Evolutionary conservation across 768 basidiomycete species (phyloP).

Genomic region (Nidularia sp.): DNA sequence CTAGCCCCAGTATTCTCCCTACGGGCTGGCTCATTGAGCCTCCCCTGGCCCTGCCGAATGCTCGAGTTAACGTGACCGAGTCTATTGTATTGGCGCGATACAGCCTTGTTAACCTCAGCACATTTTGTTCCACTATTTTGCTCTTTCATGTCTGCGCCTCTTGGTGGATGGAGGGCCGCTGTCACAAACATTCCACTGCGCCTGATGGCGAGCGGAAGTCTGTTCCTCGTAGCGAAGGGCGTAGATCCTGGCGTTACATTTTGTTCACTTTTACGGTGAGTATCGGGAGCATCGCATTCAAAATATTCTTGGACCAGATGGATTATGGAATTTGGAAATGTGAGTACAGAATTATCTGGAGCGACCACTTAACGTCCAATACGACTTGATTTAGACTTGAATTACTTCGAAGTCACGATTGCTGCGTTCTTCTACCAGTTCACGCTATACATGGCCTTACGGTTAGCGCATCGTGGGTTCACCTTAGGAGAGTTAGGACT

Average conservation of each 20-base stretch:
- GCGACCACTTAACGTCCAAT: not conserved
- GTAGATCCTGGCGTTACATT: constrained; percentile 59
- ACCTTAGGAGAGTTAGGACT: constrained; percentile 92
- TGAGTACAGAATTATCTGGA: constrained; percentile 26
- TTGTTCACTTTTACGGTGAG: constrained; percentile 58
- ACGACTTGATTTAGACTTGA: constrained; percentile 53
- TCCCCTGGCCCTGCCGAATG: constrained; percentile 51
- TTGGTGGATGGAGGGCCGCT: constrained; percentile 64
- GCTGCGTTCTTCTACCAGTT: constrained; percentile 86
- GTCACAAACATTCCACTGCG: constrained; percentile 27
- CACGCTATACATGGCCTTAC: constrained; percentile 81
- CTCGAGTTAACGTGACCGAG: constrained; percentile 35
- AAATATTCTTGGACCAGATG: constrained; percentile 35
- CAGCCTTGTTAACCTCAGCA: constrained; percentile 74
- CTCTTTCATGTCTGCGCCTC: constrained; percentile 79
- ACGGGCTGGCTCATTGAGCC: constrained; percentile 75
- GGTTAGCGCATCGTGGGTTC: constrained; percentile 91
- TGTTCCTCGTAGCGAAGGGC: constrained; percentile 70
- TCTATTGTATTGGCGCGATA: constrained; percentile 68
- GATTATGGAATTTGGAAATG: constrained; percentile 67
- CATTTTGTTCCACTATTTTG: constrained; percentile 75
- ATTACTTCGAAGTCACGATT: constrained; percentile 67
- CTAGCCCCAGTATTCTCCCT: constrained; percentile 36
- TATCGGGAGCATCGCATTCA: constrained; percentile 42
- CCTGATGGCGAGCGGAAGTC: constrained; percentile 71